Evolutionary conservation across 2,329 filamentous ascomycete species (phyloP).

Genomic region (Penicillium occitanis): DNA sequence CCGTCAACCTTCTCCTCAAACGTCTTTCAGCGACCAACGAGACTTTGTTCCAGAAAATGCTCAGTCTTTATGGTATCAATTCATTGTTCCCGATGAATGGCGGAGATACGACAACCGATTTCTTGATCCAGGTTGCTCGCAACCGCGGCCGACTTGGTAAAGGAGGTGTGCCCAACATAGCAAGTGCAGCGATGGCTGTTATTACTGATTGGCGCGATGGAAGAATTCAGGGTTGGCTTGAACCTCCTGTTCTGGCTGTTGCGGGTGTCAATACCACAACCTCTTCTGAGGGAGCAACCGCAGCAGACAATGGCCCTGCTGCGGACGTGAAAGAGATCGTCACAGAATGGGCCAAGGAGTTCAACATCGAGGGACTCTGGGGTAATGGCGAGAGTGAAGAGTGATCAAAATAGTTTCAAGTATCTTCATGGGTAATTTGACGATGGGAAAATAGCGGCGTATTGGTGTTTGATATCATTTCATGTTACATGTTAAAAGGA

Average conservation of each 20-base stretch:
- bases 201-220: conserved; percentile 97
- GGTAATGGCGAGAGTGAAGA: conserved; percentile 58
- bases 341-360: conserved; percentile 88
- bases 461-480: conserved; percentile 5
- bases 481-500: conserved; percentile 7
- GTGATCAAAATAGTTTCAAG: conserved; percentile 26
- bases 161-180: conserved; percentile 85
- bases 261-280: conserved; percentile 51
- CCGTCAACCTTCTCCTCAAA: conserved; percentile 79
- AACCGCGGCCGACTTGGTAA: conserved; percentile 86
- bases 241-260: conserved; percentile 67
- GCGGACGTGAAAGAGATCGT: conserved; percentile 83
- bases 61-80: conserved; percentile 80
- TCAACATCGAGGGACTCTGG: conserved; percentile 91
- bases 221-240: conserved; percentile 87
- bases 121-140: conserved; percentile 89
- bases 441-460: conserved; percentile 6
- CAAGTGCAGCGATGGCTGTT: conserved; percentile 85
- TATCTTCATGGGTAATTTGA: conserved; percentile 2
- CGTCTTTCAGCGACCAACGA: conserved; percentile 68
- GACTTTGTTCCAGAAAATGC: conserved; percentile 73
- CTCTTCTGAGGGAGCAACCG: conserved; percentile 25
- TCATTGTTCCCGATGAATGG: conserved; percentile 66
- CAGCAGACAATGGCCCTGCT: conserved; percentile 25
- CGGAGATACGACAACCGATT: conserved; percentile 81